Percentiles rank a stretch among this genome's conserved stretches.
Evolutionary conservation across 768 basidiomycete species (phyloP).

Genomic region (Boletus patriciae): DNA sequence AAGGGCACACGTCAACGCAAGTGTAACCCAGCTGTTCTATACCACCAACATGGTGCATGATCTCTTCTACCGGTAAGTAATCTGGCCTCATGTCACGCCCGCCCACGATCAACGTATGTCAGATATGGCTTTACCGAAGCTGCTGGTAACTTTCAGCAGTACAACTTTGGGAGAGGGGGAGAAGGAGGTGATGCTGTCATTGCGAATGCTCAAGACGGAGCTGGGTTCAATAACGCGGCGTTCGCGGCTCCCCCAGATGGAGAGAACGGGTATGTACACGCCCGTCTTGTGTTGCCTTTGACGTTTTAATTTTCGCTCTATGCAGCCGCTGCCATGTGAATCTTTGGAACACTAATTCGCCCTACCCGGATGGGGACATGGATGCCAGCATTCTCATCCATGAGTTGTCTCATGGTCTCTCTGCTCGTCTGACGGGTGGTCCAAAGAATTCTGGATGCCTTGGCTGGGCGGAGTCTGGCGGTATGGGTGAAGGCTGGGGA

Average conservation of each 20-base stretch:
- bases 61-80: constrained; percentile 63
- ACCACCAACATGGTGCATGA: constrained; percentile 80
- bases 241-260: constrained; percentile 85
- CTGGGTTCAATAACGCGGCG: constrained; percentile 89
- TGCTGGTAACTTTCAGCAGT: constrained; percentile 94
- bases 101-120: constrained; percentile 15
- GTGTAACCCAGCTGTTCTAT: constrained; percentile 87
- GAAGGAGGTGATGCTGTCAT: constrained; percentile 86
- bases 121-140: constrained; percentile 90
- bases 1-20: constrained; percentile 79
- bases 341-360: constrained; percentile 86
- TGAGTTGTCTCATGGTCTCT: constrained; percentile 84
- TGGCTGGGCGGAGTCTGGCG: constrained; percentile 92
- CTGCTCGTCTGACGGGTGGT: constrained; percentile 92
- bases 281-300: not conserved
- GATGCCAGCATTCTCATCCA: constrained; percentile 97
- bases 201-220: constrained; percentile 92
- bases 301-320: not conserved
- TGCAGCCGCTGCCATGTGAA: constrained; percentile 83
- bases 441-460: constrained; percentile 90
- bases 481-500: constrained; percentile 98
- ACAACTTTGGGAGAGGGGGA: constrained; percentile 95
- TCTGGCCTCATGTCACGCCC: not conserved
- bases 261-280: constrained; percentile 57
- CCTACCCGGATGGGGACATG: constrained; percentile 91